Conservation (phyloP, 2,329 filamentous ascomycete genomes). For the Aspergillus vadensis region DNA sequence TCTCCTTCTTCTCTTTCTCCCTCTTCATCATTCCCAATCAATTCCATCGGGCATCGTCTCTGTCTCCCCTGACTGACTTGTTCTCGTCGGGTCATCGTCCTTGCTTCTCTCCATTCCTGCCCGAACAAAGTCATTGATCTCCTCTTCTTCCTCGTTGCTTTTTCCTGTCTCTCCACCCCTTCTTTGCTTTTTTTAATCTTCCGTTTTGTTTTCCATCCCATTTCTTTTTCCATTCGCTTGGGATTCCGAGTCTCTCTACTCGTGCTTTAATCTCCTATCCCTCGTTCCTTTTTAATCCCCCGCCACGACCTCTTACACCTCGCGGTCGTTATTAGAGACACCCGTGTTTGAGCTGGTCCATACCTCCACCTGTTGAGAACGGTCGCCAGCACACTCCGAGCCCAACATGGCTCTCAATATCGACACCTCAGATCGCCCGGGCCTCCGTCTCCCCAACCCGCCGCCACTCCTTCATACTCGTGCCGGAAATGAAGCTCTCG, state of each 20-base stretch:
- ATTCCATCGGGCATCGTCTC: not conserved
- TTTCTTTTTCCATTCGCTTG: conserved; percentile 3
- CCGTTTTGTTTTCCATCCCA: conserved; percentile 1
- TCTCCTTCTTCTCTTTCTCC: not conserved
- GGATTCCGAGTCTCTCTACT: conserved; percentile 4
- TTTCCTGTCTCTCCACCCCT: conserved; percentile 3
- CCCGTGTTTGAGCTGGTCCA: not conserved
- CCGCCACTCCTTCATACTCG: conserved; percentile 53
- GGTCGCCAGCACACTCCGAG: not conserved
- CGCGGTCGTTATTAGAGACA: conserved; percentile 4
- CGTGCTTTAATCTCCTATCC: conserved; percentile 8
- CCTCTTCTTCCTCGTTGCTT: conserved; percentile 10
- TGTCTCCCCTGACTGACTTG: not conserved
- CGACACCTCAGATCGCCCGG: conserved; percentile 36
- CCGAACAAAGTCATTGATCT: conserved; percentile 23
- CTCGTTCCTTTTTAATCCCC: not conserved
- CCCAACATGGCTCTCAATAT: conserved; percentile 41
- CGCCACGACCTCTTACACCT: conserved; percentile 5
- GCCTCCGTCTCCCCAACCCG: conserved; percentile 46
- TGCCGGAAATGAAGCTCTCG: conserved; percentile 50
- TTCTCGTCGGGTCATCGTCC: not conserved
- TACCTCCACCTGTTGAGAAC: conserved; percentile 2
- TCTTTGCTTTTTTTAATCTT: conserved; percentile 1
- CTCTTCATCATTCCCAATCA: not conserved
- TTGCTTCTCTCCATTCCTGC: conserved; percentile 8